These are phyloP conservation scores for Abelmoschus esculentus DNA, from an alignment of 345 rosid genomes.

Conservation along the genomic window DNA sequence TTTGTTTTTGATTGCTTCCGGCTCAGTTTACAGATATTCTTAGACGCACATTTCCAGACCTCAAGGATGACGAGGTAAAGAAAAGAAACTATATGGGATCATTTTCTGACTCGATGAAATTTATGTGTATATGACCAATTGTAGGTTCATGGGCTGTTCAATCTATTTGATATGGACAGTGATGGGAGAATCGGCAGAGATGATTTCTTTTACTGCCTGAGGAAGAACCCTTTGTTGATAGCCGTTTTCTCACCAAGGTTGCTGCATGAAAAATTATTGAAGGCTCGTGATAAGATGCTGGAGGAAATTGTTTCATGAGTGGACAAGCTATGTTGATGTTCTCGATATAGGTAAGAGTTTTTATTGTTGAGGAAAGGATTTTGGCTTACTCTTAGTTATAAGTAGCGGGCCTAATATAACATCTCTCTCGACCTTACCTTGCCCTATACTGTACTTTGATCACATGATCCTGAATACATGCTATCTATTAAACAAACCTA, in stretches of 20 bases:
- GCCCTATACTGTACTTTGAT: neutral
- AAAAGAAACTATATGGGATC: neutral
- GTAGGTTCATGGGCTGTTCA: slow-evolving; percentile 54
- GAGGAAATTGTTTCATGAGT: slow-evolving; percentile 35
- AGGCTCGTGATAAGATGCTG: slow-evolving; percentile 14
- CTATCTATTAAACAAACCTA: neutral
- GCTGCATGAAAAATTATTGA: slow-evolving; percentile 19
- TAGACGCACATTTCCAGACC: slow-evolving; percentile 43
- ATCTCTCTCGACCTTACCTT: neutral
- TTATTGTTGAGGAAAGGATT: neutral
- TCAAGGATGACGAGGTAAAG: slow-evolving; percentile 53
- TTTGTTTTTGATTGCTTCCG: slow-evolving; percentile 9
- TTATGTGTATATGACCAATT: neutral
- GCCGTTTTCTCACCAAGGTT: slow-evolving; percentile 43
- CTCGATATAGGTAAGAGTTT: neutral
- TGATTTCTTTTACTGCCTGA: slow-evolving; percentile 49
- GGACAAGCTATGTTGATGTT: neutral
- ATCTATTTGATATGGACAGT: slow-evolving; percentile 41
- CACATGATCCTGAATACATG: neutral
- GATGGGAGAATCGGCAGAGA: slow-evolving; percentile 49
- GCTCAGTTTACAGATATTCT: slow-evolving; percentile 56
- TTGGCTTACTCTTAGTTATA: neutral
- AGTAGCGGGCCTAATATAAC: neutral
- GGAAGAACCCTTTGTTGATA: slow-evolving; percentile 65
- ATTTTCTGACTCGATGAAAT: neutral